Conservation (phyloP, 768 basidiomycete genomes). For the Zangia roseola region DNA sequence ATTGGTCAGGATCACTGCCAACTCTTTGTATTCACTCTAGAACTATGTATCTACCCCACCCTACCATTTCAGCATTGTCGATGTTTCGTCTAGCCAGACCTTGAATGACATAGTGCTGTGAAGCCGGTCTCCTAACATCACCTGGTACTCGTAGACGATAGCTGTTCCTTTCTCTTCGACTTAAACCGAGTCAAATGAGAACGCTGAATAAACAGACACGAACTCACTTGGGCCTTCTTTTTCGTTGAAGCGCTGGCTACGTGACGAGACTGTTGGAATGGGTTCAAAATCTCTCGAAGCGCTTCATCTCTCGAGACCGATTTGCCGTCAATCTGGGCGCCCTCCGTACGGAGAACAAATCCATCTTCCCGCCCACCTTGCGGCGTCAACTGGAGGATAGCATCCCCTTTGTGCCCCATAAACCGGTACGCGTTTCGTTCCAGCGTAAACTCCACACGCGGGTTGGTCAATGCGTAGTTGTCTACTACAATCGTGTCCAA, state of each 20-base stretch:
- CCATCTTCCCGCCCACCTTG: constrained; percentile 15
- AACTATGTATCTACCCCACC: too few species aligned
- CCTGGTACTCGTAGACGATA: background rate
- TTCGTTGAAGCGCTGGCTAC: constrained; percentile 5
- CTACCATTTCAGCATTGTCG: too few species aligned
- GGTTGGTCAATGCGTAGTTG: constrained; percentile 20
- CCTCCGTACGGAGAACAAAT: constrained; percentile 23
- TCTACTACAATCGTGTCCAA: constrained; percentile 28
- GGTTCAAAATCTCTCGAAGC: constrained; percentile 21
- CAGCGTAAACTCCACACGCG: constrained; percentile 23
- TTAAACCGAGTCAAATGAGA: constrained; percentile 10
- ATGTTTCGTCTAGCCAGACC: too few species aligned
- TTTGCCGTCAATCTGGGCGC: constrained; percentile 26
- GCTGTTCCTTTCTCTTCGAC: constrained; percentile 19
- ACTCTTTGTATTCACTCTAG: too few species aligned
- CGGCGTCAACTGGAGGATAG: constrained; percentile 17
- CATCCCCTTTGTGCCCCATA: constrained; percentile 17
- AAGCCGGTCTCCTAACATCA: constrained; percentile 5
- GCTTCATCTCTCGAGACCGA: constrained; percentile 19
- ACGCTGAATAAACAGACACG: background rate
- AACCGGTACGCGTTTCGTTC: constrained; percentile 26
- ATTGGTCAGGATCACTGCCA: too few species aligned
- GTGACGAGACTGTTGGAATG: constrained; percentile 7
- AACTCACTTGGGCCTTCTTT: constrained; percentile 19
- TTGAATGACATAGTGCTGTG: too few species aligned